Conservation (phyloP, 163 green algal genomes). For the Coccomyxa subellipsoidea region DNA sequence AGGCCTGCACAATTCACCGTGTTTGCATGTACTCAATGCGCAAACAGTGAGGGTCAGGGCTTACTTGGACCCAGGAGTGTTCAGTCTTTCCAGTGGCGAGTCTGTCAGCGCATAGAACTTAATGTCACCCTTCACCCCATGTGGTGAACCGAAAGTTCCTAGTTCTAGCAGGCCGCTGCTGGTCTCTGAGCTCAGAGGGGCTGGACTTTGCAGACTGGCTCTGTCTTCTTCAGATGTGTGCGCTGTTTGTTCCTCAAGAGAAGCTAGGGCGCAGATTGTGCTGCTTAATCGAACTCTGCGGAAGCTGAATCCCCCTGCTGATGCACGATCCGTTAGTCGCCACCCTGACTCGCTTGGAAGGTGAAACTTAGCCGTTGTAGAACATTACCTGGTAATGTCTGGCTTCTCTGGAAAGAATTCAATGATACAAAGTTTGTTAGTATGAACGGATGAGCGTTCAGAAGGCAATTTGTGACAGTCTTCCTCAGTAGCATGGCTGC, state of each 20-base stretch:
- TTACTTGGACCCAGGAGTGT: slow-evolving; percentile 18
- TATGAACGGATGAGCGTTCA: not conserved
- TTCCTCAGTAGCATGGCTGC: not conserved
- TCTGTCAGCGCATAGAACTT: slow-evolving; percentile 48
- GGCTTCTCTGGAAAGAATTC: too few relatives aligned
- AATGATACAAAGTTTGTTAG: too few relatives aligned
- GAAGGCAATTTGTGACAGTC: not conserved
- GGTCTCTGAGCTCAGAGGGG: not conserved
- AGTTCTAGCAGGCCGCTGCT: slow-evolving; percentile 34
- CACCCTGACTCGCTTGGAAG: too few relatives aligned
- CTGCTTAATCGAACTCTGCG: not conserved
- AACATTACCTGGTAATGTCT: too few relatives aligned
- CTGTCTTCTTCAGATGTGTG: not conserved
- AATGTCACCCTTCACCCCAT: slow-evolving; percentile 49
- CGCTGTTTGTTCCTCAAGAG: not conserved
- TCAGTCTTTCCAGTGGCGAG: slow-evolving; percentile 41
- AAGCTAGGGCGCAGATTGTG: not conserved
- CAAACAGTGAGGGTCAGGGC: not conserved
- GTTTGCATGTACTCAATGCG: not conserved
- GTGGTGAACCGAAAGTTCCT: slow-evolving; percentile 30
- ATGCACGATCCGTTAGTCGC: not conserved
- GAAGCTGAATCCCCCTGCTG: not conserved
- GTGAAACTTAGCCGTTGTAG: too few relatives aligned
- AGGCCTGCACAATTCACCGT: not conserved
- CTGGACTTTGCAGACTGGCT: not conserved